These are phyloP conservation scores for Ceratobasidium sp. DNA, from an alignment of 1,284 basidiomycete genomes.

Conservation along the genomic window DNA sequence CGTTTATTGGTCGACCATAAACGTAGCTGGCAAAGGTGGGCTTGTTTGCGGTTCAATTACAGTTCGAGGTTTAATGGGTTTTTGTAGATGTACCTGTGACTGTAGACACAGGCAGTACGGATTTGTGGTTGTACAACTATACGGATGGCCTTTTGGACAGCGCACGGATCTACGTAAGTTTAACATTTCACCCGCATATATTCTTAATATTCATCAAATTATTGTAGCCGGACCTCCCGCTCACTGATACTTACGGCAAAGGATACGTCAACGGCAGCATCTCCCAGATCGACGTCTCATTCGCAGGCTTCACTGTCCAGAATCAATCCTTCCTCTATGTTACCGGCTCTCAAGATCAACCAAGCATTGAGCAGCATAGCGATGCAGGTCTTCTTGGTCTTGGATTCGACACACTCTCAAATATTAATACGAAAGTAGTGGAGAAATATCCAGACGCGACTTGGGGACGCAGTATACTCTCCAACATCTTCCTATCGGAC, in stretches of 20 bases:
- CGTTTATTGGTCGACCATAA: conserved; percentile 7
- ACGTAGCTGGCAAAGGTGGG: conserved; percentile 26
- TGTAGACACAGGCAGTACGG: conserved; percentile 34
- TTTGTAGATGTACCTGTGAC: conserved; percentile 20
- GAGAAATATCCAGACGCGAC: not conserved
- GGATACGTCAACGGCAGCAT: conserved; percentile 18
- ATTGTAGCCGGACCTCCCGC: not conserved
- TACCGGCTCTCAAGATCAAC: not conserved
- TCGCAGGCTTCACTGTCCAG: conserved; percentile 20
- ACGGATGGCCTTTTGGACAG: conserved; percentile 13
- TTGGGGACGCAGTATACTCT: conserved; percentile 71
- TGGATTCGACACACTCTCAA: conserved; percentile 28
- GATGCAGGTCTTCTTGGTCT: conserved; percentile 21
- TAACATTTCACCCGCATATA: not conserved
- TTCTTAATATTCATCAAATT: not conserved
- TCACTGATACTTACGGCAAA: conserved; percentile 17
- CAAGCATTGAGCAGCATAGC: not conserved
- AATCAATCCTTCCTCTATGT: conserved; percentile 37
- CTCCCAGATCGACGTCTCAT: conserved; percentile 11
- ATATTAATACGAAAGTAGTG: not conserved
- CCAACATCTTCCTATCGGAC: conserved; percentile 78
- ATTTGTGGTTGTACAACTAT: conserved; percentile 36
- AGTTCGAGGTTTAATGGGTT: not conserved
- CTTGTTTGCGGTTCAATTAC: not conserved
- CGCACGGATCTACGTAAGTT: conserved; percentile 18